phyloP scores from a whole-genome alignment of 306 rosid species.

The Sindora glabra region DNA sequence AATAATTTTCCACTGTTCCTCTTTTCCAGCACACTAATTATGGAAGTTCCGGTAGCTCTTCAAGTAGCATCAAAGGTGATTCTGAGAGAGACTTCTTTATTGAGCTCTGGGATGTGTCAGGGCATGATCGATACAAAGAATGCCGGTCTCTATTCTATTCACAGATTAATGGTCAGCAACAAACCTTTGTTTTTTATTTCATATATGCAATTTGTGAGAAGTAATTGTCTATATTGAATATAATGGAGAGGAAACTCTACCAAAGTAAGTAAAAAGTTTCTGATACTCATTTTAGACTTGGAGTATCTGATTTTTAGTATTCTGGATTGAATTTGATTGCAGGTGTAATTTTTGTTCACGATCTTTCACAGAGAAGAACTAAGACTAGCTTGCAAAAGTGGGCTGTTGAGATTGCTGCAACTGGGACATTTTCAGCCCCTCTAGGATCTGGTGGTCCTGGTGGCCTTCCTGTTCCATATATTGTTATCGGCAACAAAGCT shows the following conservation, averaged over 20 bases:
- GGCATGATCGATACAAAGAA: slow-evolving; percentile 94
- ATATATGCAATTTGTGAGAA: not conserved
- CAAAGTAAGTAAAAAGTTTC: not conserved
- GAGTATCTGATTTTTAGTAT: not conserved
- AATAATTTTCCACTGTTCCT: slow-evolving; percentile 12
- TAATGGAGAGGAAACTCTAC: not conserved
- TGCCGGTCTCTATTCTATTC: slow-evolving; percentile 89
- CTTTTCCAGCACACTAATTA: slow-evolving; percentile 50
- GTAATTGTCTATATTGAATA: slow-evolving; percentile 11
- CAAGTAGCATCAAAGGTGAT: slow-evolving; percentile 77
- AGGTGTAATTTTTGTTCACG: slow-evolving; percentile 98
- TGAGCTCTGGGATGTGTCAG: slow-evolving; percentile 98
- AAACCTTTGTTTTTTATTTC: not conserved
- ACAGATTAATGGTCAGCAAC: slow-evolving; percentile 75
- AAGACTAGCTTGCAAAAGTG: slow-evolving; percentile 89
- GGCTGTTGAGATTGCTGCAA: slow-evolving; percentile 84
- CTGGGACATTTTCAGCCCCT: slow-evolving; percentile 98
- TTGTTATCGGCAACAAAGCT: slow-evolving; percentile 87
- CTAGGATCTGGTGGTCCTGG: slow-evolving; percentile 88
- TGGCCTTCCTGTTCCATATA: slow-evolving; percentile 93
- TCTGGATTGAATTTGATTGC: slow-evolving; percentile 33
- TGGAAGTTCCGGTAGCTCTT: slow-evolving; percentile 83
- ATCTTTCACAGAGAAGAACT: slow-evolving; percentile 93
- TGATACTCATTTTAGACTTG: too few species aligned
- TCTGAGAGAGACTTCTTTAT: slow-evolving; percentile 87